phyloP scores from a whole-genome alignment of 1,284 basidiomycete species.

The Cutaneotrichosporon cyanovorans region DNA sequence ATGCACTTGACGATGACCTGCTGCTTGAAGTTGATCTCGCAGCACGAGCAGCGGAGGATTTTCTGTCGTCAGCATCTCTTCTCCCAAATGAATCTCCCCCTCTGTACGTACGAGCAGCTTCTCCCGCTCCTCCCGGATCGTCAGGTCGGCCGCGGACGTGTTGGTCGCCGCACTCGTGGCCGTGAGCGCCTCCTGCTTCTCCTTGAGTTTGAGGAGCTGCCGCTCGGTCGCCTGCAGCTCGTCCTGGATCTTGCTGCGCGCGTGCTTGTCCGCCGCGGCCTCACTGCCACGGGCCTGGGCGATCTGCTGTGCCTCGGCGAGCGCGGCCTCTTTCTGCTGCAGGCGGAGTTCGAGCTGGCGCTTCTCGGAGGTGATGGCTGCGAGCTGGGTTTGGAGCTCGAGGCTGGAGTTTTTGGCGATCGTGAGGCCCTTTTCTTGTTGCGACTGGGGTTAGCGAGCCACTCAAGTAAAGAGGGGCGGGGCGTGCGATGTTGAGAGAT shows the following conservation, averaged over 20 bases:
- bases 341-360: constrained; percentile 33
- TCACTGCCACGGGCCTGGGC: constrained; percentile 42
- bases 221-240: constrained; percentile 36
- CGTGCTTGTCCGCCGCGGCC: constrained; percentile 35
- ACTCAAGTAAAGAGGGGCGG: too few relatives aligned
- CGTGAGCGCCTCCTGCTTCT: constrained; percentile 38
- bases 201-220: constrained; percentile 37
- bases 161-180: constrained; percentile 22
- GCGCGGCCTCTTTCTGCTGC: constrained; percentile 40
- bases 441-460: constrained; percentile 47
- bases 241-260: constrained; percentile 39
- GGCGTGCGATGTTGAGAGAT: too few relatives aligned
- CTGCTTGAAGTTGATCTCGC: constrained; percentile 72
- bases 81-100: background rate
- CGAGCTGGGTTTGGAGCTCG: constrained; percentile 46
- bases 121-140: constrained; percentile 50
- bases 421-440: constrained; percentile 50
- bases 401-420: constrained; percentile 47
- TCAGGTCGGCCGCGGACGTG: constrained; percentile 49
- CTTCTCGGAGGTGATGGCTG: constrained; percentile 40
- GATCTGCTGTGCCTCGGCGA: constrained; percentile 42
- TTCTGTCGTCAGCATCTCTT: constrained; percentile 49
- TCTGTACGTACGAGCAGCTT: constrained; percentile 58
- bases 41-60: constrained; percentile 86
- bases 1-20: constrained; percentile 88